These are phyloP conservation scores for Monosporascus sp. DNA, from an alignment of 2,329 filamentous ascomycete species.

Conservation along the genomic window DNA sequence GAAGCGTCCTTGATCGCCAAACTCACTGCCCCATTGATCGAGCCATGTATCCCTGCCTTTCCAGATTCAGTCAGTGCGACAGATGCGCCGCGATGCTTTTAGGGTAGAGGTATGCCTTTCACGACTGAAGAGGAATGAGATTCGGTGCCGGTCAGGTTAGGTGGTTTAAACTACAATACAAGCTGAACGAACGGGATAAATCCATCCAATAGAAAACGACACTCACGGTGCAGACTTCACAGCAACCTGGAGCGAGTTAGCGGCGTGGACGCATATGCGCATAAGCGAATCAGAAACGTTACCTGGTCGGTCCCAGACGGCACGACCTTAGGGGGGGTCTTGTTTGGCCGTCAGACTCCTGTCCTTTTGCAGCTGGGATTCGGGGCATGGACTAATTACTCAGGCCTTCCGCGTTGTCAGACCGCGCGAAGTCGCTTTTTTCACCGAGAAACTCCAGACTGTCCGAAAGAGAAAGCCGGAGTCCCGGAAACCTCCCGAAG, in stretches of 20 bases:
- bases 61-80: background rate
- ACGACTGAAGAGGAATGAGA: background rate
- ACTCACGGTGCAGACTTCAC: constrained; percentile 29
- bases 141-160: background rate
- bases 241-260: constrained; percentile 32
- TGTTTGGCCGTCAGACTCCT: background rate
- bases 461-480: constrained; percentile 46
- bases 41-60: constrained; percentile 36
- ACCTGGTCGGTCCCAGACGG: constrained; percentile 45
- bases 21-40: constrained; percentile 38
- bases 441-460: constrained; percentile 38
- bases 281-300: constrained; percentile 5
- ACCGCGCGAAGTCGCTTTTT: constrained; percentile 44
- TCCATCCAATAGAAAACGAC: background rate
- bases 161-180: background rate
- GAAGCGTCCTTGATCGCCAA: constrained; percentile 39
- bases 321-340: constrained; percentile 25
- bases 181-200: background rate
- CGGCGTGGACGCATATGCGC: background rate
- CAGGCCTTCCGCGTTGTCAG: constrained; percentile 34
- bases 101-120: too few species aligned
- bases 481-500: constrained; percentile 28
- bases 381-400: background rate
- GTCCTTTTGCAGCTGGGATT: too few species aligned
- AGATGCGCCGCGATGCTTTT: background rate